Base-by-base conservation (phyloP, 495 filamentous ascomycete genomes). In the Penicillium alfredii region DNA sequence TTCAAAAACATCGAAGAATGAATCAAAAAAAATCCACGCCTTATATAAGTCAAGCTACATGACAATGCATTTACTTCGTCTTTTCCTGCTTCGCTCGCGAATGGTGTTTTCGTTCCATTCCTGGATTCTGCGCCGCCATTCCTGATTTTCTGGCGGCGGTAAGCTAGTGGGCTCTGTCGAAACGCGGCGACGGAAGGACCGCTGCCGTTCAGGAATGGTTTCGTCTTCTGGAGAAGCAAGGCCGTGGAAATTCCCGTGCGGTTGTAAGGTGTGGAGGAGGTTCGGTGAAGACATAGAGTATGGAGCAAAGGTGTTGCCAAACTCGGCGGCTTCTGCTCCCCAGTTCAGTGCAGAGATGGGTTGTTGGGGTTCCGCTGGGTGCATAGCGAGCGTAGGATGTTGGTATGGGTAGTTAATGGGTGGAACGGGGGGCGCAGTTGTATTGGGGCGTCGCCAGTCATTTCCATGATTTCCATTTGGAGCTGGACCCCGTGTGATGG, bases 91-190 rank as follows among this genome's bases (percentile, higher is more conserved):
- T n/a, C n/a, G n/a, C n/a, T n/a, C n/a, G n/a, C n/a, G n/a, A n/a
- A 69, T 64, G 1, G 65, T 69, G 33, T 53, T 51, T 33, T 67
- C 60, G 27, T 69, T 69, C 65, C 64, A 68, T 33, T 67, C 61
- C 29, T 65, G 55, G 24, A 69, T 69, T 2, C 65, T 60, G 12
- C 58, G 50, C 29, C 65, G 56, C 65, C 65, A 69, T 29, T 63
- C 60, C 33, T 66, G 56, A 18, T 60, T 60, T 10, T 51, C 44
- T 1, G 56, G 49, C 23, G 56, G 53, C 13, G 56, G 50, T 12
- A 60, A 49, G 35, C 53, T 61, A 9, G 42, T 51, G 0, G 65
- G 63, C 20, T 67, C 63, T 0, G 63, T 67, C 7, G 60, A 66
- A 6, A 58, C 63, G 4, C 65, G 60, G 18, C 60, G 55, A 17